These are phyloP conservation scores for Geopyxis carbonaria DNA, from an alignment of 495 filamentous ascomycete species.

Conservation along the genomic window DNA sequence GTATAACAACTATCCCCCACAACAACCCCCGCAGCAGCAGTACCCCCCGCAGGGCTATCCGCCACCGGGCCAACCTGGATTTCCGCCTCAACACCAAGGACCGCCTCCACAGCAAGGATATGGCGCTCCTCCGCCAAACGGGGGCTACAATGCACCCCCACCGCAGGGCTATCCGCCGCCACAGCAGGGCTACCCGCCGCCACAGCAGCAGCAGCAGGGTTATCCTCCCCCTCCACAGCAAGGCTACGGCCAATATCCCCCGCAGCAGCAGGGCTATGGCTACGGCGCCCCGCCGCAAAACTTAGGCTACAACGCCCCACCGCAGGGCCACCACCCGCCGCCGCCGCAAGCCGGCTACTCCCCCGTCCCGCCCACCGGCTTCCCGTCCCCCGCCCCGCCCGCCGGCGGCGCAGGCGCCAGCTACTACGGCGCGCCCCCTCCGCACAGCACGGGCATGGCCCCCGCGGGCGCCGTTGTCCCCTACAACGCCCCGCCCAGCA, in stretches of 20 bases:
- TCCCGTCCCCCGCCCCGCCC: slow-evolving; percentile 10
- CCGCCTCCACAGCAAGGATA: slow-evolving; percentile 8
- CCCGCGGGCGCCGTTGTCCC: slow-evolving; percentile 20
- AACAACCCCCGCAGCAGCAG: slow-evolving; percentile 10
- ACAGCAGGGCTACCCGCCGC: slow-evolving; percentile 16
- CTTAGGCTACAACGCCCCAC: slow-evolving; percentile 3
- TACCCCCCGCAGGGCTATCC: slow-evolving; percentile 12
- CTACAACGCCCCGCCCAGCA: slow-evolving; percentile 26
- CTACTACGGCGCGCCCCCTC: slow-evolving; percentile 29
- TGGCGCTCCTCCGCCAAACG: background rate
- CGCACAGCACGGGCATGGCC: no score
- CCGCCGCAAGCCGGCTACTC: slow-evolving; percentile 27
- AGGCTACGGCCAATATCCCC: slow-evolving; percentile 15
- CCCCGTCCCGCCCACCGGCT: no score
- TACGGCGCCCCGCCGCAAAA: slow-evolving; percentile 16
- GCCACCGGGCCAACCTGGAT: slow-evolving; percentile 4
- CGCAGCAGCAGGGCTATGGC: no score
- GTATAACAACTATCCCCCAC: no score
- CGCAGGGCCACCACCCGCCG: slow-evolving; percentile 11
- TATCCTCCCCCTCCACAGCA: slow-evolving; percentile 7
- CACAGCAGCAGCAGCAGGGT: no score
- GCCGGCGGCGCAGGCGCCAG: no score
- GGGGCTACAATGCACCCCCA: slow-evolving; percentile 15
- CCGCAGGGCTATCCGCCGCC: slow-evolving; percentile 22
- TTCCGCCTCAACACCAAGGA: slow-evolving; percentile 4